Evolutionary conservation across 805 yeast species (phyloP).

Genomic region (Kodamaea restingae): DNA sequence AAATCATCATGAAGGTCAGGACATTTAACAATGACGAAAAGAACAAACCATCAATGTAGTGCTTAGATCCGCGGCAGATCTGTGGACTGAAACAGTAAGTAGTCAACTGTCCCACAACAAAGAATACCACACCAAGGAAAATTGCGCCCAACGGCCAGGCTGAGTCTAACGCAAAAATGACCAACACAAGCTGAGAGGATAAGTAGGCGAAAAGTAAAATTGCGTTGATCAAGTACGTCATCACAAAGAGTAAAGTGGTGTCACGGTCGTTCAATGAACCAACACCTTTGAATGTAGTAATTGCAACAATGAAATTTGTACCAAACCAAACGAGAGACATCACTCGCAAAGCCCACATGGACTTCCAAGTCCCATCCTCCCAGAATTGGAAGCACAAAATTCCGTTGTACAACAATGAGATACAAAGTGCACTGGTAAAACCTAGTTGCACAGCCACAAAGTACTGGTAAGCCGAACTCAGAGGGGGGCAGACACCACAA

Average conservation of each 20-base stretch:
- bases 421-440: conserved; percentile 64
- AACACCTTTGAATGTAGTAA: conserved; percentile 66
- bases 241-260: conserved; percentile 66
- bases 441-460: conserved; percentile 83
- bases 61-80: conserved; percentile 70
- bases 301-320: conserved; percentile 60
- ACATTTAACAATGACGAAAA: conserved; percentile 78
- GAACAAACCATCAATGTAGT: conserved; percentile 86
- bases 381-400: conserved; percentile 82
- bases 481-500: conserved; percentile 90
- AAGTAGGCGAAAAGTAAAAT: conserved; percentile 58
- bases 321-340: conserved; percentile 56
- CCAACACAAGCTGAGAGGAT: conserved; percentile 63
- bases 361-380: conserved; percentile 83
- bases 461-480: conserved; percentile 68
- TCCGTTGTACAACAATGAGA: conserved; percentile 68
- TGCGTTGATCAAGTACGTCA: conserved; percentile 70
- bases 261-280: conserved; percentile 50
- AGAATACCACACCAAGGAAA: conserved; percentile 63
- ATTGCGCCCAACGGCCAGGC: conserved; percentile 93
- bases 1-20: conserved; percentile 88
- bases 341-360: conserved; percentile 55
- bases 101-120: conserved; percentile 74
- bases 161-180: conserved; percentile 62
- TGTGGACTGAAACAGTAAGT: conserved; percentile 62